A percentile compares a stretch with the other conserved stretches of the same genome.
Evolutionary conservation across 1,284 basidiomycete species (phyloP).

Genomic region (Salmacisia buchloeana): DNA sequence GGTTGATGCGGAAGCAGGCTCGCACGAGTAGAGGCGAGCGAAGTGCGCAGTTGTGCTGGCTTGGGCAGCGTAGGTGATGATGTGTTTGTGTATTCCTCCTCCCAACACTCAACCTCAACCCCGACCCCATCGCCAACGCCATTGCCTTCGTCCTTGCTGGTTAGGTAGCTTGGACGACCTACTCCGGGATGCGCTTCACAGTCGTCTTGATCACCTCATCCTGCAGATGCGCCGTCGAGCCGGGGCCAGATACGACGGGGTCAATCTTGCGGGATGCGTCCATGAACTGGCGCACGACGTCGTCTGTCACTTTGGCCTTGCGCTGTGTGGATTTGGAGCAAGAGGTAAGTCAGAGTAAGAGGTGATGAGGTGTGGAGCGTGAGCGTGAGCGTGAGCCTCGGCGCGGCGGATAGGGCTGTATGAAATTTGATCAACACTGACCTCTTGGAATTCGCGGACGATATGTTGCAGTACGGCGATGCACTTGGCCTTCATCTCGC

Average conservation of each 20-base stretch:
- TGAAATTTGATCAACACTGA: slow-evolving; percentile 21
- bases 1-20: no score
- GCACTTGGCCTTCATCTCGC: slow-evolving; percentile 85
- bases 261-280: slow-evolving; percentile 71
- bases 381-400: slow-evolving; percentile 44
- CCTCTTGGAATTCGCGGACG: slow-evolving; percentile 84
- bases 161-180: background rate
- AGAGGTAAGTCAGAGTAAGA: background rate
- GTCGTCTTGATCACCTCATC: slow-evolving; percentile 1
- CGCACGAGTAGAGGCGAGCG: no score
- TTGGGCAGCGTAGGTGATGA: no score
- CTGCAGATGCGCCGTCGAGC: slow-evolving; percentile 31
- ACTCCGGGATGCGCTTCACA: background rate
- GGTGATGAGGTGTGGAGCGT: slow-evolving; percentile 7
- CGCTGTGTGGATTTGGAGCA: slow-evolving; percentile 56
- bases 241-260: slow-evolving; percentile 21
- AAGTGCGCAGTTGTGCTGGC: no score
- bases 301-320: slow-evolving; percentile 74
- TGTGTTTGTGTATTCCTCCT: no score
- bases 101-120: no score
- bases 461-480: slow-evolving; percentile 79
- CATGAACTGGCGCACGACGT: slow-evolving; percentile 74
- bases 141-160: background rate
- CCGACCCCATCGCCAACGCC: background rate
- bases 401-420: background rate